Evolutionary conservation across 768 basidiomycete genomes (phyloP).

Genomic region (Daedalea quercina): DNA sequence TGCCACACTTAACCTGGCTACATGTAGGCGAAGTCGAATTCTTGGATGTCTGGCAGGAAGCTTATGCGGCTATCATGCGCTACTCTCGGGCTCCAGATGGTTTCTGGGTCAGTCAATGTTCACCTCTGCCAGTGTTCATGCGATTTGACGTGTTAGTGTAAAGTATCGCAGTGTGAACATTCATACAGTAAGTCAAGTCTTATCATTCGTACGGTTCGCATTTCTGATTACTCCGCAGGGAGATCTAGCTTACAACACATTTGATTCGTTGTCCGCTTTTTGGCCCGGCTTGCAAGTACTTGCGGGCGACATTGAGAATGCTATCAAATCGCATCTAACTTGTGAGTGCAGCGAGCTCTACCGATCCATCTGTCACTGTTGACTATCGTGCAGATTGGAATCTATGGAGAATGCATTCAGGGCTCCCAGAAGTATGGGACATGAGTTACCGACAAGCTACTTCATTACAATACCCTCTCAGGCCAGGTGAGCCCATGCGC

Average conservation of each 20-base stretch:
- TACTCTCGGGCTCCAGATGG: conserved; percentile 79
- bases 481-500: conserved; percentile 48
- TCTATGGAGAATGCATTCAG: conserved; percentile 81
- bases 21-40: conserved; percentile 29
- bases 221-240: conserved; percentile 36
- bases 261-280: conserved; percentile 96
- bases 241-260: conserved; percentile 62
- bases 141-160: neutral
- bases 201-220: too few species aligned
- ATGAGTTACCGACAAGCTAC: conserved; percentile 67
- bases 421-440: conserved; percentile 90
- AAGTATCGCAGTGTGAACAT: conserved; percentile 88
- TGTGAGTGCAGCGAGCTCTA: conserved; percentile 42
- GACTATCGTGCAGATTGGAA: conserved; percentile 66
- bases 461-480: conserved; percentile 71
- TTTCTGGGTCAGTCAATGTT: conserved; percentile 58
- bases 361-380: neutral
- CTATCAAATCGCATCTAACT: conserved; percentile 85
- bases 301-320: conserved; percentile 80
- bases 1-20: neutral
- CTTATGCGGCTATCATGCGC: conserved; percentile 52
- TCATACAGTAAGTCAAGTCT: conserved; percentile 16
- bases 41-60: conserved; percentile 32
- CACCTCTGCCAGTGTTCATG: neutral
- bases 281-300: conserved; percentile 95